Evolutionary conservation across 208 protist genomes (phyloP).

Genomic region (Acanthamoeba lenticulata): DNA sequence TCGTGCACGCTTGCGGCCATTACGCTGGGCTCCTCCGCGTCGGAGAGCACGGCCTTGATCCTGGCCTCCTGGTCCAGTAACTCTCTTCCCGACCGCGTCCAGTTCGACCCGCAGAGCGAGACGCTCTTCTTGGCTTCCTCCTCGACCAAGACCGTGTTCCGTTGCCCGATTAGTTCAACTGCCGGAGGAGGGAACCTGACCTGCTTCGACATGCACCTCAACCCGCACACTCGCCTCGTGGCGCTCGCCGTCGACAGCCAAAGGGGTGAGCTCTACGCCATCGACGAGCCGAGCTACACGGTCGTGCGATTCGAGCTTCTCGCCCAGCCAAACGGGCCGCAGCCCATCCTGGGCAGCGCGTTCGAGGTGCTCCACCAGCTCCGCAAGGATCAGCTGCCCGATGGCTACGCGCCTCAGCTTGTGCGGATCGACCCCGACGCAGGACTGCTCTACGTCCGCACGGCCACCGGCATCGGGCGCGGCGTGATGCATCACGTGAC

Average conservation of each 20-base stretch:
- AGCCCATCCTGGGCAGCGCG: neutral
- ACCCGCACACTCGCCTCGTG: neutral
- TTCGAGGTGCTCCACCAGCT: conserved; percentile 12
- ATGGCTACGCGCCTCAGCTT: neutral
- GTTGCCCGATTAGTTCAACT: neutral
- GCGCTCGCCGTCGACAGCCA: neutral
- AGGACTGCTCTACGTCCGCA: neutral
- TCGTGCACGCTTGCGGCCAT: too few relatives aligned
- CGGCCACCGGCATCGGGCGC: neutral
- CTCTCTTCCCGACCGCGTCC: too few relatives aligned
- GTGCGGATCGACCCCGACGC: neutral
- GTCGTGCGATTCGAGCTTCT: neutral
- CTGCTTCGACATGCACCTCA: neutral
- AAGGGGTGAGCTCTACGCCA: neutral
- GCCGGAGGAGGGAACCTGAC: neutral
- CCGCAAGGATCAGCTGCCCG: neutral
- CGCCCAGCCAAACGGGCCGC: neutral
- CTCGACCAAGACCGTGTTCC: neutral
- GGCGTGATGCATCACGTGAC: neutral
- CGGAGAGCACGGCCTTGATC: too few relatives aligned
- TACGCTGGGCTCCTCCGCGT: too few relatives aligned
- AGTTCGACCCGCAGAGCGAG: too few relatives aligned
- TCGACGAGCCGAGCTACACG: neutral
- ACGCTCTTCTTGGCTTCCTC: too few relatives aligned
- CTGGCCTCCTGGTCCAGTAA: too few relatives aligned